Conservation (phyloP, 345 rosid genomes). For the Clarkia xantiana region DNA sequence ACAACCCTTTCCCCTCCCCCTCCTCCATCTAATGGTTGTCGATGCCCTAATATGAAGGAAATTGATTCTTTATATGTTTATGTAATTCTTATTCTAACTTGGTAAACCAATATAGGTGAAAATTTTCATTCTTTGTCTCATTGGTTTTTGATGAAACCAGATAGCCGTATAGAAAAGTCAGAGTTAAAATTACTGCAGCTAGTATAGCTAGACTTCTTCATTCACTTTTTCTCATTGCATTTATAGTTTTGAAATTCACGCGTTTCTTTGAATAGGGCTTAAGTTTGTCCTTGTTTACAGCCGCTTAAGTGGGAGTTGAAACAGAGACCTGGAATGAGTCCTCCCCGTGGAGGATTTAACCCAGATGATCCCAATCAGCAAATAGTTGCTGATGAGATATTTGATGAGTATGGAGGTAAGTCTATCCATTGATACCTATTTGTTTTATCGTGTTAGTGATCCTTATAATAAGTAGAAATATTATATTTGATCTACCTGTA, state of each 20-base stretch:
- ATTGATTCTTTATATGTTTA: no score
- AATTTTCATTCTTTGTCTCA: no score
- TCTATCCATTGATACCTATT: neutral
- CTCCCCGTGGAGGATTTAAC: slow-evolving; percentile 93
- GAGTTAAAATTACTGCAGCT: no score
- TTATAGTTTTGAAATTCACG: no score
- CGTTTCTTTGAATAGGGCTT: neutral
- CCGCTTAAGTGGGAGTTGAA: slow-evolving; percentile 96
- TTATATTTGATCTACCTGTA: slow-evolving; percentile 13
- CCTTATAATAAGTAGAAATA: neutral
- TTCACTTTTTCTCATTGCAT: neutral
- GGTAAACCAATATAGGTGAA: neutral
- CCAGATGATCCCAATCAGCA: slow-evolving; percentile 91
- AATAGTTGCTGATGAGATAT: slow-evolving; percentile 92
- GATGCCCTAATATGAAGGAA: no score
- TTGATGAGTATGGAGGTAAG: slow-evolving; percentile 92
- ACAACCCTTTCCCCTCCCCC: no score
- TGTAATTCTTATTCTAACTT: neutral
- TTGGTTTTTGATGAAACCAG: no score
- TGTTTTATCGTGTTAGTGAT: slow-evolving; percentile 2
- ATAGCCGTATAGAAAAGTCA: no score
- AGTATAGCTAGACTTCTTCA: no score
- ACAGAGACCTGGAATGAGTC: slow-evolving; percentile 92
- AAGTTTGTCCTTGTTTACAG: slow-evolving; percentile 21
- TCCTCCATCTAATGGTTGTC: neutral